These are phyloP conservation scores for Solanum paucissectum DNA, from an alignment of 257 asterid genomes.

Conservation along the genomic window DNA sequence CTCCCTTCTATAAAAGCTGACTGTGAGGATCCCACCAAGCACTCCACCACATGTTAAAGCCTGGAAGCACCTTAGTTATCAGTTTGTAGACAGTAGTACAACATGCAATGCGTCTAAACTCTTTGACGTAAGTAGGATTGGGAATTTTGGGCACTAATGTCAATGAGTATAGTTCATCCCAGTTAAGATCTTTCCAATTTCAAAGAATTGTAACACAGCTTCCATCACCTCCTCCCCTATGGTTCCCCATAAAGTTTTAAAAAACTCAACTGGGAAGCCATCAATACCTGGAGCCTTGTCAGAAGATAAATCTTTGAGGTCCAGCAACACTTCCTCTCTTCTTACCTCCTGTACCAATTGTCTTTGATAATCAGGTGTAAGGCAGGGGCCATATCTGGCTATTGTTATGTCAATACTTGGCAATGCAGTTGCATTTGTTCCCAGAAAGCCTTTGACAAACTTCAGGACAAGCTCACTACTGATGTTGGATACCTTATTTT, in stretches of 20 bases:
- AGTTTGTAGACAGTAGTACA: neutral
- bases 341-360: neutral
- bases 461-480: neutral
- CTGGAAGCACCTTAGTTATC: neutral
- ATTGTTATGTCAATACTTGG: neutral
- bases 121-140: neutral
- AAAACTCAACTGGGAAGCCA: neutral
- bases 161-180: neutral
- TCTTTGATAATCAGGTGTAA: neutral
- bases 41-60: neutral
- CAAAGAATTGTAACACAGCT: neutral
- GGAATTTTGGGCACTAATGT: neutral
- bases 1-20: neutral
- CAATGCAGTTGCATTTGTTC: neutral
- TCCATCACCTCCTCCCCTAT: neutral
- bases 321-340: neutral
- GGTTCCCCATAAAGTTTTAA: neutral
- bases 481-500: neutral
- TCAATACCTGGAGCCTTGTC: neutral
- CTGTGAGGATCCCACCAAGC: neutral
- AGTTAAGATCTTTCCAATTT: neutral
- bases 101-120: neutral
- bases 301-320: neutral
- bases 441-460: neutral
- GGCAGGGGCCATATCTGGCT: neutral